A percentile compares a stretch with the other conserved stretches of the same genome.
phyloP scores from a whole-genome alignment of 2,329 filamentous ascomycete species.

The Exserohilum turcica region DNA sequence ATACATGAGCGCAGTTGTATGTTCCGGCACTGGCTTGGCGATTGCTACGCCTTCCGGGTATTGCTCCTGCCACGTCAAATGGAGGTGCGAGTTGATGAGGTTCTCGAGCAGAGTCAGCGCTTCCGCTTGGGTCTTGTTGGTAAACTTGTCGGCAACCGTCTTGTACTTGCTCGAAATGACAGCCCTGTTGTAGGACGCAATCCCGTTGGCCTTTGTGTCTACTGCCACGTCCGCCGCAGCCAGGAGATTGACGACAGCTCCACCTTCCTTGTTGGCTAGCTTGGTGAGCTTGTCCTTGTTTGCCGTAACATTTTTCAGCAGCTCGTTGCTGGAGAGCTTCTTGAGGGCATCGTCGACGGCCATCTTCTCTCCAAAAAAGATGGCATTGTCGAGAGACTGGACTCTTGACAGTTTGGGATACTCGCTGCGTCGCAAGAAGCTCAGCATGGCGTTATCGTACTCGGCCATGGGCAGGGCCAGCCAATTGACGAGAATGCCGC shows the following conservation, averaged over 20 bases:
- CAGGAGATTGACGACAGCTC: conserved; percentile 63
- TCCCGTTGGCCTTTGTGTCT: conserved; percentile 66
- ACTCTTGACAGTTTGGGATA: conserved; percentile 76
- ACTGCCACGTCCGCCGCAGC: conserved; percentile 64
- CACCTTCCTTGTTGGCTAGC: conserved; percentile 58
- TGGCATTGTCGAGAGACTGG: conserved; percentile 69
- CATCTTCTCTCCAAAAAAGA: conserved; percentile 73
- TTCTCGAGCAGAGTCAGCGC: conserved; percentile 70
- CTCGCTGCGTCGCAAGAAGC: conserved; percentile 74
- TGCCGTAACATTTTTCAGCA: conserved; percentile 62
- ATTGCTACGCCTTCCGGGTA: conserved; percentile 80
- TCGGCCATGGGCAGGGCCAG: conserved; percentile 83
- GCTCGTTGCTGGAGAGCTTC: conserved; percentile 48
- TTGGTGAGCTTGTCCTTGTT: conserved; percentile 65
- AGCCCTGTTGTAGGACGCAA: conserved; percentile 77
- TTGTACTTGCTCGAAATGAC: conserved; percentile 68
- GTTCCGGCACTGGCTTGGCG: conserved; percentile 75
- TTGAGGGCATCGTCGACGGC: conserved; percentile 52
- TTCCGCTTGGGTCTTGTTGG: conserved; percentile 57
- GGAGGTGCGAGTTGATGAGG: conserved; percentile 84
- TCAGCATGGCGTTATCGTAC: conserved; percentile 72
- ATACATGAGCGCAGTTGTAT: conserved; percentile 73
- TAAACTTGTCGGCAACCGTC: conserved; percentile 67
- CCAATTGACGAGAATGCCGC: conserved; percentile 78
- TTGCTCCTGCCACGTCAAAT: conserved; percentile 79